phyloP scores from a whole-genome alignment of 1,284 basidiomycete genomes.

The Pseudomicrostroma phylloplanum region DNA sequence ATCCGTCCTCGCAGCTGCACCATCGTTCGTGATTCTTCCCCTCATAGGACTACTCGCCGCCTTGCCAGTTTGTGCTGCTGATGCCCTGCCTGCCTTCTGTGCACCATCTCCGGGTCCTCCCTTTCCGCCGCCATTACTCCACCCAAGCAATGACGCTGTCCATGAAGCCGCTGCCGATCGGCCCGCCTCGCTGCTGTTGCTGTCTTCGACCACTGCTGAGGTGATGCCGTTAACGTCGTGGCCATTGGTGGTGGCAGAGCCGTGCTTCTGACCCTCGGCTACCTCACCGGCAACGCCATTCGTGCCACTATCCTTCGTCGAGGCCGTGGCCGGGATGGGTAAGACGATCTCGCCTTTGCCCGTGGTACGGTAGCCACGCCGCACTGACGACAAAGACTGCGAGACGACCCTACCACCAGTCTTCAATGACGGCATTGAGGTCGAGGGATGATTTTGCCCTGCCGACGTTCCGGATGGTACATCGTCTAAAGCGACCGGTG shows the following conservation, averaged over 20 bases:
- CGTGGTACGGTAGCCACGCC: not conserved
- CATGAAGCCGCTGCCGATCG: not conserved
- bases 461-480: not conserved
- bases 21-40: too few species aligned
- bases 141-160: slow-evolving; percentile 1
- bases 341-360: not conserved
- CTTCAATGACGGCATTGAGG: not conserved
- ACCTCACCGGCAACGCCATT: too few species aligned
- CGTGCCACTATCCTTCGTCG: too few species aligned
- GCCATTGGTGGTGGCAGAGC: too few species aligned
- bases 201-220: too few species aligned
- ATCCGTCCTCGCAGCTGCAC: too few species aligned
- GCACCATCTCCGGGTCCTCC: not conserved
- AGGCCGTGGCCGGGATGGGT: not conserved
- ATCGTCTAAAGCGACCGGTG: not conserved
- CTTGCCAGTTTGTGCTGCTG: not conserved
- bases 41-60: too few species aligned
- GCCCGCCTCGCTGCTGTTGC: too few species aligned
- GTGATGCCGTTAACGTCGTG: too few species aligned
- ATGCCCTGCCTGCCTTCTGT: not conserved
- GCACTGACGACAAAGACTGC: not conserved
- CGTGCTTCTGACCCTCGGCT: too few species aligned
- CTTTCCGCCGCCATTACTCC: not conserved
- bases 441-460: not conserved
- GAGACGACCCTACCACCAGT: not conserved